Evolutionary conservation across 1,284 basidiomycete genomes (phyloP), one percentile per base, ranked within the genome.

Genomic region (Pulchroboletus neoregius): DNA sequence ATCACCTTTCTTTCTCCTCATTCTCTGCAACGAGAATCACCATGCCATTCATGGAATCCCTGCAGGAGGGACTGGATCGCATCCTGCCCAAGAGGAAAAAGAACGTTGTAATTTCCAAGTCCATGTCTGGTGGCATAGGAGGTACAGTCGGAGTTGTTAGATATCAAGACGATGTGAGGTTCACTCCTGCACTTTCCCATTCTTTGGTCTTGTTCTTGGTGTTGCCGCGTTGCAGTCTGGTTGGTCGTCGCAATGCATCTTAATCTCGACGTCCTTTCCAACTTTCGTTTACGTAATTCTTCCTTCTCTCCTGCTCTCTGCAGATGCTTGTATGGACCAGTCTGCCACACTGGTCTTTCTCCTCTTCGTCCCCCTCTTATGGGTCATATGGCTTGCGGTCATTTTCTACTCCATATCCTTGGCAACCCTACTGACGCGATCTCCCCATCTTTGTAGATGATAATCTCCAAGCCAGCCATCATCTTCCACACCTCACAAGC

Each of bases 401-500:
- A 63, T 72, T 68, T 59, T 34, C 13, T 48, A 57, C 56, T 47
- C 57, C 52, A 10, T 40, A 0, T 38, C n/a, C 35, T 7, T 32
- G 13, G 0, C 37, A 22, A 13, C 8, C 16, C 6, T 45, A 42
- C 46, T 67, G 45, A 67, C 57, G 35, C 48, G 28, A 12, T 23
- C 43, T 46, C 34, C 2, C 20, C 20, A 52, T 33, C 52, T 59
- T 51, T 54, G 37, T 63, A 90, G 87, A 87, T 90, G 86, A 89
- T 90, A 55, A 79, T 90, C 27, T 84, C 87, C 22, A 90, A 89
- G 71, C 83, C 85, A 9, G 75, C 80, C 48, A 85, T 90, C 58
- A 73, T 89, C 39, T 82, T 84, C 63, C 79, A 87, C 63, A 66
- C 76, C 18, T 80, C 76, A 2, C 84, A 93, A 72, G 75, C 81